Conservation (phyloP, 345 rosid genomes). For the Anastatica hierochuntica region DNA sequence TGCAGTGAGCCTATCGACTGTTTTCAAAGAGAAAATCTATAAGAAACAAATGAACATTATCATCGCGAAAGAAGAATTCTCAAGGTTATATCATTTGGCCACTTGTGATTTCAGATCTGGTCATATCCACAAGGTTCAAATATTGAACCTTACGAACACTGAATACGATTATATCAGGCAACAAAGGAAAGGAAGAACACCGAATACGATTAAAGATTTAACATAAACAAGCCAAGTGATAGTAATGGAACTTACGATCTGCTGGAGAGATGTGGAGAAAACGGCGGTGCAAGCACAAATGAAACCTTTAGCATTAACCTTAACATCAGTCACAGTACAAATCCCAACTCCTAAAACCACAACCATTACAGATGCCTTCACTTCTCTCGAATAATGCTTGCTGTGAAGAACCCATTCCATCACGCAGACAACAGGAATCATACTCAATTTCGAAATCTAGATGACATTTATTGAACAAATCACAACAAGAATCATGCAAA, state of each 20-base stretch:
- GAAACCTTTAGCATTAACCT: constrained; percentile 87
- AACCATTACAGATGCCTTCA: constrained; percentile 68
- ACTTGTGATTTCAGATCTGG: too few species aligned
- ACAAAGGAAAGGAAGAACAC: not conserved
- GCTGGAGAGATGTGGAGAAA: constrained; percentile 78
- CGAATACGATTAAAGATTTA: not conserved
- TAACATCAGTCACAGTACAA: constrained; percentile 94
- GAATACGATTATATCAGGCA: not conserved
- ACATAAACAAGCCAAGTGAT: not conserved
- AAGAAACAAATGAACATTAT: constrained; percentile 14
- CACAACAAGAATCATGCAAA: too few species aligned
- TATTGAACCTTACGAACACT: too few species aligned
- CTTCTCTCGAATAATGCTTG: constrained; percentile 75
- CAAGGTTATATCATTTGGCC: not conserved
- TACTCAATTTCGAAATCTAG: constrained; percentile 86
- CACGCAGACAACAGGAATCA: constrained; percentile 95
- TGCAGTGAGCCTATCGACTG: constrained; percentile 91
- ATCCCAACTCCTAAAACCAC: constrained; percentile 91
- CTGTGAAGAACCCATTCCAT: constrained; percentile 92
- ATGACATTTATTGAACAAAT: not conserved
- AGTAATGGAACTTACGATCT: constrained; percentile 56
- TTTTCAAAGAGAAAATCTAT: constrained; percentile 3
- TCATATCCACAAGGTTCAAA: too few species aligned
- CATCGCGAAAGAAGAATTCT: not conserved
- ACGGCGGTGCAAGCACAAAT: constrained; percentile 76